Evolutionary conservation across 2,329 filamentous ascomycete species (phyloP).

Genomic region (Leptographium galeiforme): DNA sequence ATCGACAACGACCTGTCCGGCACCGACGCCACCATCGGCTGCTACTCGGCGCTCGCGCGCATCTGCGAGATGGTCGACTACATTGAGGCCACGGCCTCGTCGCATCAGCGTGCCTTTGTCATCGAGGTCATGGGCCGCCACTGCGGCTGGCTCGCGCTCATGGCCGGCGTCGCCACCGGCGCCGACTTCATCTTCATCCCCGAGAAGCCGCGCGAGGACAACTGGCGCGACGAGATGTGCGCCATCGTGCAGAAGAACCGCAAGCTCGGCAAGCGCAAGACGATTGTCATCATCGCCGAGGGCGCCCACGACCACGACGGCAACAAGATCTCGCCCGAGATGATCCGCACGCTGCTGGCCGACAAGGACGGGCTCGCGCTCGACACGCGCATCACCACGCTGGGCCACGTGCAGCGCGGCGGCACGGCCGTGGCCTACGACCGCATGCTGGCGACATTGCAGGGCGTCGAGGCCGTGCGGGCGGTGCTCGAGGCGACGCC

Average conservation of each 20-base stretch:
- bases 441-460: slow-evolving; percentile 80
- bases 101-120: slow-evolving; percentile 91
- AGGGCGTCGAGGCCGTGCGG: slow-evolving; percentile 87
- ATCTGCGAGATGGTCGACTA: slow-evolving; percentile 96
- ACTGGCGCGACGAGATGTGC: slow-evolving; percentile 86
- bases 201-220: slow-evolving; percentile 74
- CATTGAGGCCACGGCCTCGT: slow-evolving; percentile 88
- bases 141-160: slow-evolving; percentile 93
- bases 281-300: slow-evolving; percentile 95
- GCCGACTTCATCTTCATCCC: slow-evolving; percentile 97
- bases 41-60: slow-evolving; percentile 81
- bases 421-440: slow-evolving; percentile 89
- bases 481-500: slow-evolving; percentile 82
- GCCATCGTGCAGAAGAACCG: slow-evolving; percentile 57
- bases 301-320: slow-evolving; percentile 78
- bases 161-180: slow-evolving; percentile 88
- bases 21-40: slow-evolving; percentile 94
- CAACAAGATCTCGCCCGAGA: slow-evolving; percentile 65
- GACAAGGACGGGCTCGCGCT: slow-evolving; percentile 59
- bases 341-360: slow-evolving; percentile 82
- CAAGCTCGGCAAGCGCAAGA: slow-evolving; percentile 82
- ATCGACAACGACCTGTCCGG: slow-evolving; percentile 98
- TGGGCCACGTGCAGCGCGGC: slow-evolving; percentile 95
- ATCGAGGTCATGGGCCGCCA: slow-evolving; percentile 98
- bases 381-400: slow-evolving; percentile 86